These are phyloP conservation scores for Stellera chamaejasme DNA, from an alignment of 345 rosid genomes.

Conservation along the genomic window DNA sequence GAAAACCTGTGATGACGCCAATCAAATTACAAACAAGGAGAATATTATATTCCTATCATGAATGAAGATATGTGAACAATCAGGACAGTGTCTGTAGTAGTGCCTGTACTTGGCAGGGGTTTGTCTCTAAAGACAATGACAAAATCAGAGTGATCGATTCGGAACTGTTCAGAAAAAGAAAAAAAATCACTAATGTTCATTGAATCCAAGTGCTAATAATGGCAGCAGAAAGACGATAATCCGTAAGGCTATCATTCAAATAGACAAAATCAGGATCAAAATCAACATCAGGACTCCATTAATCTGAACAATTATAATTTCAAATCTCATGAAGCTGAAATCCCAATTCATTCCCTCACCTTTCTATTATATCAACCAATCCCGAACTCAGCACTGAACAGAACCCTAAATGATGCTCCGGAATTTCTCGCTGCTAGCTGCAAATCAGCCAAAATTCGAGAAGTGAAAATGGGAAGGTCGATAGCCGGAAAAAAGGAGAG, in stretches of 20 bases:
- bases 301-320: not conserved
- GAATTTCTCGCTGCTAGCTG: not conserved
- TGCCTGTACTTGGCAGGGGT: slow-evolving; percentile 22
- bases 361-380: not conserved
- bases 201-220: slow-evolving; percentile 11
- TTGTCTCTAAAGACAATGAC: slow-evolving; percentile 28
- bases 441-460: not conserved
- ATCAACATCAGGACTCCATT: not conserved
- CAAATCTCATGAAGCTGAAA: not conserved
- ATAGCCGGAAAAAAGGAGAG: not conserved
- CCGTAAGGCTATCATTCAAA: not conserved
- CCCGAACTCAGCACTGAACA: not conserved
- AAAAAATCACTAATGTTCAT: slow-evolving; percentile 6
- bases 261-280: not conserved
- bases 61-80: slow-evolving; percentile 19
- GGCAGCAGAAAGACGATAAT: slow-evolving; percentile 1
- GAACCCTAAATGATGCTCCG: not conserved
- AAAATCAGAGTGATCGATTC: slow-evolving; percentile 1
- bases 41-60: slow-evolving; percentile 11
- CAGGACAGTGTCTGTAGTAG: slow-evolving; percentile 8
- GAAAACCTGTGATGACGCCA: slow-evolving; percentile 1
- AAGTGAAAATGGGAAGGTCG: not conserved
- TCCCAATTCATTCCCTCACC: slow-evolving; percentile 9
- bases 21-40: not conserved
- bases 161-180: slow-evolving; percentile 6